Evolutionary conservation across 208 protist species (phyloP).

Genomic region (Lotmaria passim): DNA sequence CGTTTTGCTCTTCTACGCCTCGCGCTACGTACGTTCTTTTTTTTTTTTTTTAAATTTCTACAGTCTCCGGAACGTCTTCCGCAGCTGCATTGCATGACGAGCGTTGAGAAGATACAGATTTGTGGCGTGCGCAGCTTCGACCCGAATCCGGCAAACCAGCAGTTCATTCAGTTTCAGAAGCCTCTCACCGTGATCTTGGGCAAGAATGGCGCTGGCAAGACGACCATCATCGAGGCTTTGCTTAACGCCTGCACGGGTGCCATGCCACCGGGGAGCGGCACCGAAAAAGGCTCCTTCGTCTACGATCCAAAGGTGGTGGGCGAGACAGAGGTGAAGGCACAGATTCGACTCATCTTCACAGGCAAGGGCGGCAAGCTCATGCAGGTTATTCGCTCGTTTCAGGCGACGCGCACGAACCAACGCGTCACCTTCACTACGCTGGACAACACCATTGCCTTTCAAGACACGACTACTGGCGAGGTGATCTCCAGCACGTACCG

Average conservation of each 20-base stretch:
- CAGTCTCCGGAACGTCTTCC: slow-evolving; percentile 6
- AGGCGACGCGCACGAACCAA: slow-evolving; percentile 87
- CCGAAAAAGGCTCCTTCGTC: slow-evolving; percentile 96
- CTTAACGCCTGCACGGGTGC: slow-evolving; percentile 97
- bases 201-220: slow-evolving; percentile 97
- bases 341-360: slow-evolving; percentile 96
- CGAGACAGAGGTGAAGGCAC: slow-evolving; percentile 96
- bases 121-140: slow-evolving; percentile 97
- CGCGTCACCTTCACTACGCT: slow-evolving; percentile 94
- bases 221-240: slow-evolving; percentile 98
- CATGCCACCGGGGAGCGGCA: slow-evolving; percentile 94
- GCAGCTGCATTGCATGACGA: slow-evolving; percentile 84
- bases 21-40: too few relatives aligned
- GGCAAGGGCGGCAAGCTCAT: slow-evolving; percentile 82
- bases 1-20: too few relatives aligned
- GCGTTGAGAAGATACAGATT: slow-evolving; percentile 96
- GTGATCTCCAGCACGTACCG: slow-evolving; percentile 85
- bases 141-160: slow-evolving; percentile 76
- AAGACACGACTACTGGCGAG: slow-evolving; percentile 85
- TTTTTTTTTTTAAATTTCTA: slow-evolving; percentile 23
- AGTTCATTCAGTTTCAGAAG: slow-evolving; percentile 97
- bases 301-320: slow-evolving; percentile 97
- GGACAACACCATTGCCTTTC: slow-evolving; percentile 93
- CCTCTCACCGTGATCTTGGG: slow-evolving; percentile 99
- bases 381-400: slow-evolving; percentile 93